Percentiles rank a stretch among this genome's conserved stretches.
Evolutionary conservation across 2,329 filamentous ascomycete species (phyloP).

Genomic region (Xylaria sp.): DNA sequence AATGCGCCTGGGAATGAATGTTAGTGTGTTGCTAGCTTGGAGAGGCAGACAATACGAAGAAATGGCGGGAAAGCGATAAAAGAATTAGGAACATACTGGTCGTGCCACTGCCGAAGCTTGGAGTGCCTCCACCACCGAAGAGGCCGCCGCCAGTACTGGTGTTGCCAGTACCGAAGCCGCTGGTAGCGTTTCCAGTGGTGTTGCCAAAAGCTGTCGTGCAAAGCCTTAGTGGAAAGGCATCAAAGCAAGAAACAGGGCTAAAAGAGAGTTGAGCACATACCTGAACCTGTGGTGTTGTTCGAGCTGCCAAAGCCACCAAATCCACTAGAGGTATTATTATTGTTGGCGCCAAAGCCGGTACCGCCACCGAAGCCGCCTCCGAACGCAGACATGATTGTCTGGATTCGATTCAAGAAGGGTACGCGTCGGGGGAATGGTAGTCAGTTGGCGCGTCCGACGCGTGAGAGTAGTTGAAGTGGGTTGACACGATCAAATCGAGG

Average conservation of each 20-base stretch:
- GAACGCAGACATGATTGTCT: constrained; percentile 58
- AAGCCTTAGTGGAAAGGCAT: constrained; percentile 25
- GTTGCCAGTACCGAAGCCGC: constrained; percentile 45
- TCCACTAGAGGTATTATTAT: constrained; percentile 52
- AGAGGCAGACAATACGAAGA: not conserved
- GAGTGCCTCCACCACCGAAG: constrained; percentile 41
- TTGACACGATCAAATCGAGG: constrained; percentile 30
- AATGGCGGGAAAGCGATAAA: not conserved
- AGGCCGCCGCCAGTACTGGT: constrained; percentile 40
- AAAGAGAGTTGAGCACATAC: constrained; percentile 52
- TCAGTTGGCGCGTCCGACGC: constrained; percentile 41
- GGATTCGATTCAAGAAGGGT: constrained; percentile 21
- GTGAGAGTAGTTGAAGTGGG: constrained; percentile 31
- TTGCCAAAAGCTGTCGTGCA: constrained; percentile 38
- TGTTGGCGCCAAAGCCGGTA: constrained; percentile 59
- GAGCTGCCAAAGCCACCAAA: constrained; percentile 65
- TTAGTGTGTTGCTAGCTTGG: constrained; percentile 26
- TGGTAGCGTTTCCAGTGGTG: constrained; percentile 28
- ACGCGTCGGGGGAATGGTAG: constrained; percentile 25
- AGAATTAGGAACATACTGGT: constrained; percentile 48
- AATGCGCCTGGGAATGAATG: constrained; percentile 44
- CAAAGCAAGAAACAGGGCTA: constrained; percentile 10
- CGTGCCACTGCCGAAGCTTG: constrained; percentile 48
- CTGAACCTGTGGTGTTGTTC: constrained; percentile 50
- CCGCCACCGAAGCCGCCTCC: constrained; percentile 58